These are phyloP conservation scores for Ramaria sp. DNA, from an alignment of 768 basidiomycete species.

Conservation along the genomic window DNA sequence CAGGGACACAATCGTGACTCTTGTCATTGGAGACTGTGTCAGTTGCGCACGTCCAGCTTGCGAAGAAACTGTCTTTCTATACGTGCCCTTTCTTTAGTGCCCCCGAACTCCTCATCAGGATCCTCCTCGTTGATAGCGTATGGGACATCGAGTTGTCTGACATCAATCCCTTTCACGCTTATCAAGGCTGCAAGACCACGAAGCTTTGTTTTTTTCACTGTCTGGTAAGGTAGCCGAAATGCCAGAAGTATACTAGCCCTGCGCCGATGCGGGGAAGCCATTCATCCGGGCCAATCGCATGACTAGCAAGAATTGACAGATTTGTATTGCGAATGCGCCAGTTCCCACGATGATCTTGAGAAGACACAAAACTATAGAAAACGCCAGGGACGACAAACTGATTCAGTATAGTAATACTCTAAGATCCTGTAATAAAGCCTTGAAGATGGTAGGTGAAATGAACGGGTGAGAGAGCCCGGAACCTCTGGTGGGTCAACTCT, in stretches of 20 bases:
- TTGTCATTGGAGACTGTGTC: constrained; percentile 18
- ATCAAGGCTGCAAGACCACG: background rate
- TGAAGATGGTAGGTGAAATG: background rate
- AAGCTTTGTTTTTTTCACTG: background rate
- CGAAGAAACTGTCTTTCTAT: constrained; percentile 40
- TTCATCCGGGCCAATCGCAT: background rate
- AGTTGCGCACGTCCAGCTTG: background rate
- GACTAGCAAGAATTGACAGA: background rate
- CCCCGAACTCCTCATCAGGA: constrained; percentile 32
- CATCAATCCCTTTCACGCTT: background rate
- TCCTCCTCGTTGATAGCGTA: background rate
- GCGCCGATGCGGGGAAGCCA: too few relatives aligned
- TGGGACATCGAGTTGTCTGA: background rate
- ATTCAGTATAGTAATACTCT: background rate
- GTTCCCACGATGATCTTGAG: background rate
- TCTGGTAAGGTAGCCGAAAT: background rate
- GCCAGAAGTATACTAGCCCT: too few relatives aligned
- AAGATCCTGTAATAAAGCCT: background rate
- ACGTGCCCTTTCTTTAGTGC: constrained; percentile 30
- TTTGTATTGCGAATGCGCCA: background rate
- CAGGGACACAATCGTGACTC: constrained; percentile 19
- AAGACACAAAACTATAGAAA: background rate
- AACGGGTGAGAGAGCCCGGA: too few relatives aligned
- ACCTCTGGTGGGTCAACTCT: too few relatives aligned
- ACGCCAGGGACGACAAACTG: background rate